Conservation (phyloP, 148 eudicot species). For the Hydrangea macrophylla region DNA sequence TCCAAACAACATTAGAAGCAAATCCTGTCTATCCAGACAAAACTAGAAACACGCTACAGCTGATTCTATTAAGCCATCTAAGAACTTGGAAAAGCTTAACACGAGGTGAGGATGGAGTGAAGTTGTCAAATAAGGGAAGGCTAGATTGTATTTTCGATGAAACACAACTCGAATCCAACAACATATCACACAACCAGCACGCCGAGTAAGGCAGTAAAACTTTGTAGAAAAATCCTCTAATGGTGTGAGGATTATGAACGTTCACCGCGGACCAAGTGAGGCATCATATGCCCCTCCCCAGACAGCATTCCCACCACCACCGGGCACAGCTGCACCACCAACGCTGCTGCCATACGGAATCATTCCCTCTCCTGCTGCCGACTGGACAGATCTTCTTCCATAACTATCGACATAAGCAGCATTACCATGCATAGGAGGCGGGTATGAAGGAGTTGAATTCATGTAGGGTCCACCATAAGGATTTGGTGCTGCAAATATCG, state of each 20-base stretch:
- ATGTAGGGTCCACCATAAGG: constrained; percentile 33
- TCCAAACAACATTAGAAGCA: not conserved
- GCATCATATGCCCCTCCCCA: constrained; percentile 31
- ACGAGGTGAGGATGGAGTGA: not conserved
- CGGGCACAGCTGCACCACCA: constrained; percentile 21
- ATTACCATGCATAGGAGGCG: constrained; percentile 32
- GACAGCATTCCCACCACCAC: constrained; percentile 12
- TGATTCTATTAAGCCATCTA: not conserved
- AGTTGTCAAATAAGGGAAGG: not conserved
- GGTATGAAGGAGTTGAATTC: constrained; percentile 34
- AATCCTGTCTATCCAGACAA: not conserved
- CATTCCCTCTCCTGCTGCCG: constrained; percentile 34
- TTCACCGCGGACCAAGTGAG: constrained; percentile 16
- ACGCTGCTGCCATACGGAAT: constrained; percentile 26
- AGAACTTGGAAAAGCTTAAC: not conserved
- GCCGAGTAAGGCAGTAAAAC: not conserved
- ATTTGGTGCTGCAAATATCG: constrained; percentile 29
- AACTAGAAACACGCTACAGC: not conserved
- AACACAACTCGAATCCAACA: not conserved
- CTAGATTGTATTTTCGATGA: not conserved
- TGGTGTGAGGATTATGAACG: not conserved
- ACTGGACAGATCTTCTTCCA: constrained; percentile 31
- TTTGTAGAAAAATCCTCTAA: not conserved
- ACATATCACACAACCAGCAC: not conserved
- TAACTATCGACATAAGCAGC: constrained; percentile 49